Conservation (phyloP, 2,329 filamentous ascomycete genomes). For the Thermochaetoides dissita region DNA sequence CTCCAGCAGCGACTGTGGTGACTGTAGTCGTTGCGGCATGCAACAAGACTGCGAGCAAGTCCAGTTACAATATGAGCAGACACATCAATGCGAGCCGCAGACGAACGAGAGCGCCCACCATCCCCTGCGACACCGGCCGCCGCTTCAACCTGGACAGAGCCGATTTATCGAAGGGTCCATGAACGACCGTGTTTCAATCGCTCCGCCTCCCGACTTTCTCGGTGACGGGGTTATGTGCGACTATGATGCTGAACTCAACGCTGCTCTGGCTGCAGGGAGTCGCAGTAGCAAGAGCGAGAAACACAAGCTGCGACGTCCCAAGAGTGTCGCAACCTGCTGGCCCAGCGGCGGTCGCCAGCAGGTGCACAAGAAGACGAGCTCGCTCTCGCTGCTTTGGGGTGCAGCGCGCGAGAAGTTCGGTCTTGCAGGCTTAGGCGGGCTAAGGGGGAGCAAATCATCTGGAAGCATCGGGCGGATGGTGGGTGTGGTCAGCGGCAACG, state of each 20-base stretch:
- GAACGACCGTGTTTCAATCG: conserved; percentile 63
- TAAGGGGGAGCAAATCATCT: conserved; percentile 9
- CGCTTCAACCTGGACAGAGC: conserved; percentile 23
- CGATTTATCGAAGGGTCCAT: conserved; percentile 71
- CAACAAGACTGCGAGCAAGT: too few relatives aligned
- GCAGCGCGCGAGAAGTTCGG: conserved; percentile 19
- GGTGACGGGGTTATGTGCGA: conserved; percentile 15
- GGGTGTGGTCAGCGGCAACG: conserved; percentile 2
- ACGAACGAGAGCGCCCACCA: not conserved
- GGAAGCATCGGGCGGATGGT: conserved; percentile 11
- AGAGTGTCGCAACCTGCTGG: not conserved
- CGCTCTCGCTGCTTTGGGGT: conserved; percentile 21
- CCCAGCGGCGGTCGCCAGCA: not conserved
- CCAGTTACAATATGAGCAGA: too few relatives aligned
- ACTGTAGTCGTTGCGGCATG: too few relatives aligned
- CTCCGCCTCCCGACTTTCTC: conserved; percentile 55
- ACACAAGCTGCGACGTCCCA: not conserved
- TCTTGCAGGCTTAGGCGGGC: too few relatives aligned
- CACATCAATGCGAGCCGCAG: too few relatives aligned
- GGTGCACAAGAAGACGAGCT: conserved; percentile 13
- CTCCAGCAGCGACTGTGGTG: not conserved
- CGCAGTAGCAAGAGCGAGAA: not conserved
- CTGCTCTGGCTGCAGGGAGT: not conserved
- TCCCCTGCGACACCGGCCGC: conserved; percentile 1
- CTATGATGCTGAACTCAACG: too few relatives aligned